Evolutionary conservation across 202 grass and related monocot genomes (phyloP), one percentile per base, ranked within the genome.

Genomic region (Saccharum hybrid): DNA sequence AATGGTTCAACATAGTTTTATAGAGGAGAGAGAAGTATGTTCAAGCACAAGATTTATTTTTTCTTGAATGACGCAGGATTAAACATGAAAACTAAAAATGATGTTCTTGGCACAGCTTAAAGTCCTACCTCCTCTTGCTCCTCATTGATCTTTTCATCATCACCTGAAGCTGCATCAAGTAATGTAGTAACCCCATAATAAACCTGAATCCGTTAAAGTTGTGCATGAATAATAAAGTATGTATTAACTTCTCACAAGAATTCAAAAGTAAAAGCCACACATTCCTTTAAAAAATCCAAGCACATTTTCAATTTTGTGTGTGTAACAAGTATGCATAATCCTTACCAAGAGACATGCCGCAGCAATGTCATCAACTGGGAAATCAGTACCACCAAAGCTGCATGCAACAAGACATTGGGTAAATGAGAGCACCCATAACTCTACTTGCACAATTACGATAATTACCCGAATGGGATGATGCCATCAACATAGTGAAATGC

Each of bases 141-240:
- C 86, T 96, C 91, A 6, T 93, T 96, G 62, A 91, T 90, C 85
- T 99, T 93, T 92, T 88, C 83, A 85, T 78, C 87, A 72, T 96
- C 89, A 57, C 84, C 83, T 84, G 96, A 99, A 86, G 93, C 85
- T 70, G 96, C 93, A 88, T 99, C 96, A 75, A 96, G 83, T 54
- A 99, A 87, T 86, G 96, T 96, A 84, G 89, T 96, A 56, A 99
- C 88, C 52, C 96, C 96, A 94, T 93, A 99, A 87, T 96, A 99
- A 71, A 96, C 83, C 96, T 99, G 36, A 91, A 81, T 79, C 10
- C 74, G 56, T 75, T 67, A n/a, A 69, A 85, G 14, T 12, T 74
- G 10, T 34, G 78, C 57, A 83, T 59, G 11, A 87, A 75, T 72
- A 75, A 63, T 45, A 80, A 72, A 34, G 7, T 7, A 38, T 31